Conservation (phyloP, 345 rosid species). For the Reutealis trisperma region DNA sequence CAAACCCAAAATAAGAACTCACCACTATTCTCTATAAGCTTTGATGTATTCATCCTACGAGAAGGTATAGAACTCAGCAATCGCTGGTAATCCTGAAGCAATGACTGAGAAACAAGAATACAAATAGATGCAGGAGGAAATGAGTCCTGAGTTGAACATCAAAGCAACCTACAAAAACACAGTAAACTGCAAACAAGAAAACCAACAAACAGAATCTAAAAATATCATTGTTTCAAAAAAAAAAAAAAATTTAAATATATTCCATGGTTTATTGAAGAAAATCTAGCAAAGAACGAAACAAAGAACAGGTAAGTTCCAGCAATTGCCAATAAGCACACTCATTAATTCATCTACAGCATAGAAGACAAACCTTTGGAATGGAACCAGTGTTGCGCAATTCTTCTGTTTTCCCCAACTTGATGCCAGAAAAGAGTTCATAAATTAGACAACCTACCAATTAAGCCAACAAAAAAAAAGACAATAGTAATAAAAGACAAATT, state of each 20-base stretch:
- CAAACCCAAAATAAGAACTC: constrained; percentile 25
- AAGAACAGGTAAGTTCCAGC: too few relatives aligned
- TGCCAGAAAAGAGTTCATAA: constrained; percentile 86
- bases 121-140: constrained; percentile 39
- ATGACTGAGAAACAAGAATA: constrained; percentile 57
- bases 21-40: constrained; percentile 96
- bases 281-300: too few relatives aligned
- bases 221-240: background rate
- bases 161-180: constrained; percentile 15
- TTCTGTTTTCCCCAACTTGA: constrained; percentile 85
- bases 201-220: background rate
- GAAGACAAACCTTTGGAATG: constrained; percentile 77
- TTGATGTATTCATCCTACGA: constrained; percentile 95
- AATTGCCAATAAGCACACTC: too few relatives aligned
- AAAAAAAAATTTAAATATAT: too few relatives aligned
- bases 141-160: constrained; percentile 22
- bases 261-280: too few relatives aligned
- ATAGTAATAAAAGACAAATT: background rate
- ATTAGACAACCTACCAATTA: constrained; percentile 74
- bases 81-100: constrained; percentile 99
- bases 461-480: background rate
- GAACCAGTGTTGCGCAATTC: constrained; percentile 90
- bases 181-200: background rate
- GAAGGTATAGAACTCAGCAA: constrained; percentile 95
- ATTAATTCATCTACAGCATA: too few relatives aligned